Evolutionary conservation across 1,284 basidiomycete species (phyloP).

Genomic region (Abortiporus biennis): DNA sequence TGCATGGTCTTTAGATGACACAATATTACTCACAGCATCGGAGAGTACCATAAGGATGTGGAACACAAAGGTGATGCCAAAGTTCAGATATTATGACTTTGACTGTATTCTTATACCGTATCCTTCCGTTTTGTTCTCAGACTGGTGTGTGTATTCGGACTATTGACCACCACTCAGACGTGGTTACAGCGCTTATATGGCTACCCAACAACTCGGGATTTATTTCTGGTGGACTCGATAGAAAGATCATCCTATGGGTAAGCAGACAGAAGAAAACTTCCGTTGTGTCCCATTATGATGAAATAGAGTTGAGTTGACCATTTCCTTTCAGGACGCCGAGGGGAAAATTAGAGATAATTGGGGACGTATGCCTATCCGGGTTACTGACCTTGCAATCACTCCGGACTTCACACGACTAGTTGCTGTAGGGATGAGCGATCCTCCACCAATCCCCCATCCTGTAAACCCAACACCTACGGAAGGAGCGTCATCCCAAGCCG

Average conservation of each 20-base stretch:
- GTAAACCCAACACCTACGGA: conserved; percentile 26
- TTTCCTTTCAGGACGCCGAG: conserved; percentile 51
- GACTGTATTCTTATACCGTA: no score
- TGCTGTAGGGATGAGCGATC: conserved; percentile 68
- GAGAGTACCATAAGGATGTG: conserved; percentile 82
- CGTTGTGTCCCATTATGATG: neutral
- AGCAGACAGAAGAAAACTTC: no score
- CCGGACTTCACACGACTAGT: conserved; percentile 83
- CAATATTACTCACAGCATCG: conserved; percentile 74
- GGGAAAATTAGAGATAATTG: conserved; percentile 70
- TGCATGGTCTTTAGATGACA: conserved; percentile 88
- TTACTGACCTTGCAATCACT: conserved; percentile 84
- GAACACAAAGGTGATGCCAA: conserved; percentile 72
- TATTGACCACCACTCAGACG: conserved; percentile 73
- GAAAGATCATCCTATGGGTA: conserved; percentile 87
- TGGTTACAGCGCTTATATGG: conserved; percentile 86
- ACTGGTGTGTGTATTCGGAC: conserved; percentile 62
- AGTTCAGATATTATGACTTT: neutral
- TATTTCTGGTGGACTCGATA: conserved; percentile 87
- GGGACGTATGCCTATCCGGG: conserved; percentile 73
- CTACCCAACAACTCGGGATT: conserved; percentile 86
- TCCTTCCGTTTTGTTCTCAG: conserved; percentile 33
- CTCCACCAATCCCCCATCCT: conserved; percentile 23
- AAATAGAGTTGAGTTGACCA: neutral
- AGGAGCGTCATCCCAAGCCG: conserved; percentile 29